A percentile compares a stretch with the other conserved stretches of the same genome.
Evolutionary conservation across 306 rosid genomes (phyloP).

Genomic region (Comarum palustre): DNA sequence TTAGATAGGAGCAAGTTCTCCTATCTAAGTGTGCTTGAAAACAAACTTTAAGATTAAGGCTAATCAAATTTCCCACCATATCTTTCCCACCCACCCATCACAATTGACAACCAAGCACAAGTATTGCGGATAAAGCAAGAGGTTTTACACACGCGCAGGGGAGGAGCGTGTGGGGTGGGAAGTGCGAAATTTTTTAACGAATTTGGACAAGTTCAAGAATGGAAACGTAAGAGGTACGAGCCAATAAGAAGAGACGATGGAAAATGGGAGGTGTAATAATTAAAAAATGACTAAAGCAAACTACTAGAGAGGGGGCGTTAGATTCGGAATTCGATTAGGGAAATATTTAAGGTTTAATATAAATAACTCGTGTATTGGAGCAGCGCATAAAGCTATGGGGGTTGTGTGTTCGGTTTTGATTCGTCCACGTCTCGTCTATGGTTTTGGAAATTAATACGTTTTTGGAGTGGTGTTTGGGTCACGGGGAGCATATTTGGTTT

Average conservation of each 20-base stretch:
- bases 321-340: constrained; percentile 29
- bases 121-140: background rate
- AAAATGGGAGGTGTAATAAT: background rate
- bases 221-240: background rate
- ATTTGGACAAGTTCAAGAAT: background rate
- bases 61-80: background rate
- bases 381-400: constrained; percentile 11
- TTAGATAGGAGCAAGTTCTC: background rate
- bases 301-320: constrained; percentile 15
- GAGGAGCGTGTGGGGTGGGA: background rate
- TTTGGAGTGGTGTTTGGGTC: constrained; percentile 37
- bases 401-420: background rate
- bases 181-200: too few species aligned
- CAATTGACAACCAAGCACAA: background rate
- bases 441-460: background rate
- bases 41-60: background rate
- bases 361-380: constrained; percentile 26
- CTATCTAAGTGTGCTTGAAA: background rate
- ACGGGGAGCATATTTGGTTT: constrained; percentile 42
- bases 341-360: background rate
- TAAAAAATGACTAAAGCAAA: background rate
- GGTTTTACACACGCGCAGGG: constrained; percentile 3
- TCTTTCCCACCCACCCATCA: background rate
- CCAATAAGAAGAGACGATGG: constrained; percentile 1
- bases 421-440: constrained; percentile 22